These are phyloP conservation scores for Heterobasidion annosum DNA, from an alignment of 1,284 basidiomycete species.

Conservation along the genomic window DNA sequence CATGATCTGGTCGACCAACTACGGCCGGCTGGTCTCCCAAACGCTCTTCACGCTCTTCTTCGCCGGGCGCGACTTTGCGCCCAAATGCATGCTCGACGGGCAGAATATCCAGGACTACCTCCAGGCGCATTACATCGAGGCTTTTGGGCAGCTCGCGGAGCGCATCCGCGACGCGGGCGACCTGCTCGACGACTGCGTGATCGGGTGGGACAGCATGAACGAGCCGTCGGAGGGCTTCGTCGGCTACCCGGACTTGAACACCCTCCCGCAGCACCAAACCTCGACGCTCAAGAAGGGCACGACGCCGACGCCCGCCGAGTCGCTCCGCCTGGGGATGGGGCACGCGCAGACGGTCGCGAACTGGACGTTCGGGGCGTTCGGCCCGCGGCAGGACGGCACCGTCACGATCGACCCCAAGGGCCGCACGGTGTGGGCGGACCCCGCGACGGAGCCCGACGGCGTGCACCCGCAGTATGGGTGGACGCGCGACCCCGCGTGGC, in stretches of 20 bases:
- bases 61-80: conserved; percentile 84
- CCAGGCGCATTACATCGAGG: conserved; percentile 78
- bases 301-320: conserved; percentile 80
- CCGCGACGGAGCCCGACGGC: conserved; percentile 30
- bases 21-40: conserved; percentile 80
- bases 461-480: conserved; percentile 71
- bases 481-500: conserved; percentile 72
- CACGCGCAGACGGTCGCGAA: conserved; percentile 77
- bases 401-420: conserved; percentile 84
- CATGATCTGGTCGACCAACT: conserved; percentile 98
- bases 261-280: conserved; percentile 57
- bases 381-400: conserved; percentile 66
- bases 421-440: conserved; percentile 62
- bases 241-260: conserved; percentile 67
- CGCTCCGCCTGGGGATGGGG: conserved; percentile 84
- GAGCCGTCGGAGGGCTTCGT: conserved; percentile 89
- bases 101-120: conserved; percentile 93
- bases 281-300: conserved; percentile 79
- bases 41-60: conserved; percentile 95
- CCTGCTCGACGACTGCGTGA: conserved; percentile 78
- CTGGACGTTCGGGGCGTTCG: conserved; percentile 76
- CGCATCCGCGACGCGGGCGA: conserved; percentile 67
- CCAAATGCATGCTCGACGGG: conserved; percentile 86
- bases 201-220: conserved; percentile 97
- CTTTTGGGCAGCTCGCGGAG: conserved; percentile 70